phyloP scores from a whole-genome alignment of 2,329 filamentous ascomycete species.

The Microsporum ferrugineum region DNA sequence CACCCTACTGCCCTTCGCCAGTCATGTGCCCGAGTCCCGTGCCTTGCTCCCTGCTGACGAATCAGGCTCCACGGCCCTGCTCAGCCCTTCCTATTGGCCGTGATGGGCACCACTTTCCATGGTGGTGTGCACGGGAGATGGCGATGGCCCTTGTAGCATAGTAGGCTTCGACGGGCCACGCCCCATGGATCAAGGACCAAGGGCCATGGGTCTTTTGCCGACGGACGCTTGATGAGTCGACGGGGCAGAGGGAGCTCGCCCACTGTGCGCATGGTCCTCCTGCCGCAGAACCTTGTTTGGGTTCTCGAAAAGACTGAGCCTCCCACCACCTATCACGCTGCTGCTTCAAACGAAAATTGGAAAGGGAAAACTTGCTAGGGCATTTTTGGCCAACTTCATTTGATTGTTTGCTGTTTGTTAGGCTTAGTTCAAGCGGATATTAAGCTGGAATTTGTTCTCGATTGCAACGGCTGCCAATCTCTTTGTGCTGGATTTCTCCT shows the following conservation, averaged over 20 bases:
- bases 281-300: not conserved
- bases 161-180: not conserved
- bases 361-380: not conserved
- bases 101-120: not conserved
- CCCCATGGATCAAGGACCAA: not conserved
- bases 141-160: not conserved
- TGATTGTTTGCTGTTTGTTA: not conserved
- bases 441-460: not conserved
- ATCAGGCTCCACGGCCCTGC: not conserved
- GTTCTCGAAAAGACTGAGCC: not conserved
- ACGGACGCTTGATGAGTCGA: not conserved
- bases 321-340: not conserved
- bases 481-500: not conserved
- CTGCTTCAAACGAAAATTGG: not conserved
- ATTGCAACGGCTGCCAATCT: not conserved
- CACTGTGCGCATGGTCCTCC: not conserved
- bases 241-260: not conserved
- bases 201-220: not conserved
- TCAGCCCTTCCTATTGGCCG: conserved; percentile 4
- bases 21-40: conserved; percentile 15
- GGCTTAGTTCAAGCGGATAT: not conserved
- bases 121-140: conserved; percentile 2
- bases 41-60: conserved; percentile 10
- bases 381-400: not conserved
- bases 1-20: not conserved